phyloP scores from a whole-genome alignment of 1,284 basidiomycete genomes.

The Erythrobasidium hasegawianum region DNA sequence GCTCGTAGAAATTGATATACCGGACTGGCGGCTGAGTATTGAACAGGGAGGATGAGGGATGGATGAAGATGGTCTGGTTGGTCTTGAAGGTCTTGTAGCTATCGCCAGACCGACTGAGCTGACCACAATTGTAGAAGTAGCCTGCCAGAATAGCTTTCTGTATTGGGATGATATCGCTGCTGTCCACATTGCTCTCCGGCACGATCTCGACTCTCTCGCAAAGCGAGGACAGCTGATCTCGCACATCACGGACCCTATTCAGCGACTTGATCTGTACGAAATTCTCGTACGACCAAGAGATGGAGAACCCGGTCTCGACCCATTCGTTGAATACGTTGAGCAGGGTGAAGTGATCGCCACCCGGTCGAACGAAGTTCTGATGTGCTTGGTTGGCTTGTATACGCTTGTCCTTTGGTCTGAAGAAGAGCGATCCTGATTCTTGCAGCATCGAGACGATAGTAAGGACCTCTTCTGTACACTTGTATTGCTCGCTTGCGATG shows the following conservation, averaged over 20 bases:
- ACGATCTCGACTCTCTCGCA: slow-evolving; percentile 97
- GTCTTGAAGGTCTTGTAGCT: slow-evolving; percentile 46
- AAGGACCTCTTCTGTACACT: slow-evolving; percentile 96
- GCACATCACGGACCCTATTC: slow-evolving; percentile 86
- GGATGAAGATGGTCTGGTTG: slow-evolving; percentile 80
- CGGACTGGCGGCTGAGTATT: slow-evolving; percentile 90
- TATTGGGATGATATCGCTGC: slow-evolving; percentile 82
- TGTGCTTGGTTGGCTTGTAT: slow-evolving; percentile 92
- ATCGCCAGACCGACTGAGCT: slow-evolving; percentile 47
- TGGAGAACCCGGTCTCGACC: slow-evolving; percentile 90
- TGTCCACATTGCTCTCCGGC: slow-evolving; percentile 71
- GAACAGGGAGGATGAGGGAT: slow-evolving; percentile 92
- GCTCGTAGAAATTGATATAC: slow-evolving; percentile 88
- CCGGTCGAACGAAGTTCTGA: slow-evolving; percentile 88
- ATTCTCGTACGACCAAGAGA: slow-evolving; percentile 74
- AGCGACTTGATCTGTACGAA: slow-evolving; percentile 97
- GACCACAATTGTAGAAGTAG: slow-evolving; percentile 55
- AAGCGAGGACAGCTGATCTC: slow-evolving; percentile 86
- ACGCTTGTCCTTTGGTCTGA: slow-evolving; percentile 86
- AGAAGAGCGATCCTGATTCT: slow-evolving; percentile 90
- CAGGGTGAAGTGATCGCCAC: slow-evolving; percentile 98
- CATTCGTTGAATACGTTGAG: slow-evolving; percentile 82
- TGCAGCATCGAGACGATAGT: slow-evolving; percentile 98
- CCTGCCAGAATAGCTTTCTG: slow-evolving; percentile 93
- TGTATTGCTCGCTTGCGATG: slow-evolving; percentile 87